phyloP scores from a whole-genome alignment of 2,329 filamentous ascomycete genomes.

The Hypoxylon sp. region DNA sequence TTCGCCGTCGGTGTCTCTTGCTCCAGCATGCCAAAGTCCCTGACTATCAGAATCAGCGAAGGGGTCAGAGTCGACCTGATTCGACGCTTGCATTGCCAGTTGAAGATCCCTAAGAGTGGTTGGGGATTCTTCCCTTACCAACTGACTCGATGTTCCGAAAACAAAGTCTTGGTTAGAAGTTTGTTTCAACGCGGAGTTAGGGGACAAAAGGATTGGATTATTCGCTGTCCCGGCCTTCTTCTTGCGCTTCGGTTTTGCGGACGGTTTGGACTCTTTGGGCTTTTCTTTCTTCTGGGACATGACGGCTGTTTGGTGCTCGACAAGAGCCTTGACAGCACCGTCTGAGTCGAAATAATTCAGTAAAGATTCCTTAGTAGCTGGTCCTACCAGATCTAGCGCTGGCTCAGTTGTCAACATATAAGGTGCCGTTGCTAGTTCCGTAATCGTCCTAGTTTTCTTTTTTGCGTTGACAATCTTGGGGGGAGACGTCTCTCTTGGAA shows the following conservation, averaged over 20 bases:
- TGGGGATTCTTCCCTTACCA: slow-evolving; percentile 81
- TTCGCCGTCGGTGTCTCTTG: slow-evolving; percentile 75
- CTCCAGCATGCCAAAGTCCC: slow-evolving; percentile 79
- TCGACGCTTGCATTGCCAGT: slow-evolving; percentile 72
- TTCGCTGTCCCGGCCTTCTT: slow-evolving; percentile 58
- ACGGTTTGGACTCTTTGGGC: slow-evolving; percentile 57
- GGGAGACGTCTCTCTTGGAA: slow-evolving; percentile 52
- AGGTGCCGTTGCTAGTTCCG: slow-evolving; percentile 80
- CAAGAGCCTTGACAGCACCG: slow-evolving; percentile 55
- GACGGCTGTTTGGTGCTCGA: slow-evolving; percentile 54
- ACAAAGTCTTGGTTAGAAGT: slow-evolving; percentile 81
- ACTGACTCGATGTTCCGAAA: slow-evolving; percentile 89
- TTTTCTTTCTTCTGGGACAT: slow-evolving; percentile 54
- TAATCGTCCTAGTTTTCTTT: slow-evolving; percentile 84
- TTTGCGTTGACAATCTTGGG: slow-evolving; percentile 69
- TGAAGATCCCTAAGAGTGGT: slow-evolving; percentile 75
- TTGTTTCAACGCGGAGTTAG: slow-evolving; percentile 75
- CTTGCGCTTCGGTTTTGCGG: slow-evolving; percentile 53
- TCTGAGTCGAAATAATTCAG: slow-evolving; percentile 62
- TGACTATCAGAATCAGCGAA: slow-evolving; percentile 55
- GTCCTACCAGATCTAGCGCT: slow-evolving; percentile 51
- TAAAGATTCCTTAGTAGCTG: slow-evolving; percentile 57
- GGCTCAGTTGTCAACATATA: slow-evolving; percentile 66
- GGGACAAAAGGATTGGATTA: slow-evolving; percentile 75
- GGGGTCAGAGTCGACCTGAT: slow-evolving; percentile 58